These are phyloP conservation scores for barley (Hordeum vulgare) DNA, from an alignment of 176 grass and related monocot species.

Conservation along the genomic window DNA sequence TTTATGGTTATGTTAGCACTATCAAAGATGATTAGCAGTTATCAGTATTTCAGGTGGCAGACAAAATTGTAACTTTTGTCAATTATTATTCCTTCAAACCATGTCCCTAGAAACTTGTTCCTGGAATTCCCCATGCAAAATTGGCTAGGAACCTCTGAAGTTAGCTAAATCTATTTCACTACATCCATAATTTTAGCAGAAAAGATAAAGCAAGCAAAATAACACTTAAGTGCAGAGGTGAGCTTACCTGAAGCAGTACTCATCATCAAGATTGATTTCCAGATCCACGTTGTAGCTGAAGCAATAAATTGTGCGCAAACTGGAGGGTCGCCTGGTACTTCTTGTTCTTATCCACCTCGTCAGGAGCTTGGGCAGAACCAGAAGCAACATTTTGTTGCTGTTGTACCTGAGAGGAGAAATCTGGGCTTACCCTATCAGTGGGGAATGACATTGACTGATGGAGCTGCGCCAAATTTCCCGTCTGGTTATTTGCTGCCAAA, in stretches of 20 bases:
- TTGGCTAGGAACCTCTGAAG: neutral
- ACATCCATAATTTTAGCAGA: neutral
- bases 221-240: conserved; percentile 1
- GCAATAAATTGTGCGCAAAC: conserved; percentile 74
- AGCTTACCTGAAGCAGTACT: conserved; percentile 24
- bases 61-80: neutral
- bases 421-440: conserved; percentile 4
- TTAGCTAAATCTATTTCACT: neutral
- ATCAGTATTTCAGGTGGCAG: neutral
- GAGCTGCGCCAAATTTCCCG: conserved; percentile 24
- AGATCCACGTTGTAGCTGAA: conserved; percentile 57
- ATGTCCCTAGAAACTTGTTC: neutral
- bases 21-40: neutral
- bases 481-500: conserved; percentile 37
- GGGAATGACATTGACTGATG: conserved; percentile 20
- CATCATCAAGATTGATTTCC: conserved; percentile 49
- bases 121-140: neutral
- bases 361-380: conserved; percentile 36
- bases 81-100: neutral
- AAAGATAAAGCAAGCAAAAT: neutral
- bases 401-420: conserved; percentile 40
- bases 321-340: conserved; percentile 85
- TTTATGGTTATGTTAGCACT: neutral
- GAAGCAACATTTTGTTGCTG: conserved; percentile 38
- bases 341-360: conserved; percentile 83